Base-by-base conservation (phyloP, 495 filamentous ascomycete genomes). In the Aspergillus sclerotioniger region DNA sequence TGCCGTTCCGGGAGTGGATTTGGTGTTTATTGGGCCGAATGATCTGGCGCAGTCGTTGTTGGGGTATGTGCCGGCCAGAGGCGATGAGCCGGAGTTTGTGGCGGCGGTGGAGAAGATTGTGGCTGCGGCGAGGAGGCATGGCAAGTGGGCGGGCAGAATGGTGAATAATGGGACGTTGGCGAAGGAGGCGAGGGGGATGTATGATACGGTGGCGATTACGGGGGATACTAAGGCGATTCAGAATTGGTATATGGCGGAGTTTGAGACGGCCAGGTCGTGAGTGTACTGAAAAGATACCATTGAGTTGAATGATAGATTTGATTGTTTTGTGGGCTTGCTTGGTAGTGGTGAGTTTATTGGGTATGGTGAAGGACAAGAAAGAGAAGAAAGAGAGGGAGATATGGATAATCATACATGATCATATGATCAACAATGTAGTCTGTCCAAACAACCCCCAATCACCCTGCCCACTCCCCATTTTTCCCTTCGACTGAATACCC, bases 1-100 rank as follows among this genome's bases (percentile, higher is more conserved):
- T 47, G 66, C 61, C n/a, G 61, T 68, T 0, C 58, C 54, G 6
- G 66, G 66, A 17, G 61, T 68, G 12, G 67, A 69, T 46, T 57
- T 69, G 62, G 13, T 94, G 0, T 88, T 95, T 54, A 79, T 93
- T 51, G 91, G 91, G 0, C 91, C 91, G 0, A 91, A 69, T 50
- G 68, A 73, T 56, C 59, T 71, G 29, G 66, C 67, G 0, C 58
- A 62, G 12, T 62, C 62, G 8, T 6, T 67, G 0, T 62, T 70
- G 45, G 67, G 67, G 3, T 66, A 67, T 58, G 63, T 68, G 15
- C 66, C 67, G 3, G 65, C 65, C 6, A 58, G 56, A 21, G 69
- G 67, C 0, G 54, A 66, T 47, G 69, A 72, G 58, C 67, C 67
- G 4, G 66, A 69, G 35, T 71, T 75, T 55, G 57, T 70, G 13